A percentile compares a stretch with the other conserved stretches of the same genome.
Conservation (phyloP, 129 eudicot species). For the Heracleum sosnowskyi region DNA sequence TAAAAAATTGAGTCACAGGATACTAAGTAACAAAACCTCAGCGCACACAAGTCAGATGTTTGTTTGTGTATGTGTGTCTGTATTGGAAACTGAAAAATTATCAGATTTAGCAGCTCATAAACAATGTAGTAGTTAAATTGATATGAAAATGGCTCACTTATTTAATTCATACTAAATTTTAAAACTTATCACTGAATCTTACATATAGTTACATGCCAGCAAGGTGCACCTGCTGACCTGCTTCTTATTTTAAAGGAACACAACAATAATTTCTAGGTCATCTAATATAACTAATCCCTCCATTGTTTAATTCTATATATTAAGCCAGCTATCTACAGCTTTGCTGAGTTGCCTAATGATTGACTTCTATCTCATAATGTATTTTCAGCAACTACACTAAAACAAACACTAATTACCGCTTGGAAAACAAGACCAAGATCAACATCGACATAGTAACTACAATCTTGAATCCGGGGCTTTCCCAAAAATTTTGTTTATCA, state of each 20-base stretch:
- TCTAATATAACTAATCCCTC: neutral
- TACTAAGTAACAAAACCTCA: neutral
- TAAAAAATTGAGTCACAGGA: neutral
- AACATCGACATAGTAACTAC: constrained; percentile 89
- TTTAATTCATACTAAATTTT: neutral
- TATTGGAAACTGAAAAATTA: neutral
- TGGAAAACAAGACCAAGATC: constrained; percentile 65
- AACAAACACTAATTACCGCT: constrained; percentile 32
- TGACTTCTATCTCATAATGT: neutral
- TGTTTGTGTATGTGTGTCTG: neutral
- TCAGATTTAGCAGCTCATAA: neutral
- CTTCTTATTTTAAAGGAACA: constrained; percentile 2
- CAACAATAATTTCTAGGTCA: neutral
- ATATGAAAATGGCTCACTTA: neutral
- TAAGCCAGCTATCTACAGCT: constrained; percentile 3
- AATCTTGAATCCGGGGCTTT: constrained; percentile 65
- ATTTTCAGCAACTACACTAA: neutral
- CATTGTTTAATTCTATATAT: constrained; percentile 2
- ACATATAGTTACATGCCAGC: neutral
- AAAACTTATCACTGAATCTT: neutral
- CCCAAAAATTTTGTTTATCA: constrained; percentile 67
- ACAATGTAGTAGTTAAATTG: neutral
- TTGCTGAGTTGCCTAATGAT: constrained; percentile 10
- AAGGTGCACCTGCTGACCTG: neutral
- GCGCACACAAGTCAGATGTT: neutral